Base-by-base conservation (phyloP, 495 filamentous ascomycete species). In the Xylaria scruposa region DNA sequence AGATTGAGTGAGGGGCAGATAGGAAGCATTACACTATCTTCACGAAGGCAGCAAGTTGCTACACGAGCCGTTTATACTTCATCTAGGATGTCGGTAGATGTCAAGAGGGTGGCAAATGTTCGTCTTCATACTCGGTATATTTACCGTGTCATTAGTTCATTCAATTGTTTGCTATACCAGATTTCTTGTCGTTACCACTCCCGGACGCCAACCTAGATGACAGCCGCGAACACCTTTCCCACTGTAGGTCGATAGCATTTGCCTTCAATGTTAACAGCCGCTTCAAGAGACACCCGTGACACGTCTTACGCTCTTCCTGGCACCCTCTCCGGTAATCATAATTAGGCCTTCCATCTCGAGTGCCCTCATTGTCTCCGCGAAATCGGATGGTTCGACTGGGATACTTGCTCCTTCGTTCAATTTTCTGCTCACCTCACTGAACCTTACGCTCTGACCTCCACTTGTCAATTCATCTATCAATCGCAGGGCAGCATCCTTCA, bases 341-440 rank as follows among this genome's bases (percentile, higher is more conserved):
- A 98, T 85, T 21, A 87, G 79, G 4, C 97, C 96, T 82, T 98
- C 96, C 72, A 91, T 88, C 85, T 98, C 95, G 71, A 98, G 80
- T 9, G 86, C 83, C 72, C 91, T 86, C 74, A 98, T 86, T 13
- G 90, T 92, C 79, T 97, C 94, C 1, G 86, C 85, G 78, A 98
- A 96, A 80, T 98, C 95, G 12, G 82, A 82, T 24, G 85, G 85
- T 72, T 97, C 95, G 29, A 98, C 82, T 42, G 83, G 83, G 72
- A 91, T 86, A 79, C 90, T 91, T 71, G 92, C 91, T 75, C 90
- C 87, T 77, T 99, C 96, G 66, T 86, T 88, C 70, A 98, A 75
- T 72, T 86, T 87, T 75, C 89, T 88, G 73, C 89, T 89, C 13
- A 97, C 87, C 51, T 98, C 97, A 13, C 83, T 83, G 81, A 91